Percentiles rank a stretch among this genome's conserved stretches.
Conservation (phyloP, 2,329 filamentous ascomycete genomes). For the Ramularia collo-cygni region DNA sequence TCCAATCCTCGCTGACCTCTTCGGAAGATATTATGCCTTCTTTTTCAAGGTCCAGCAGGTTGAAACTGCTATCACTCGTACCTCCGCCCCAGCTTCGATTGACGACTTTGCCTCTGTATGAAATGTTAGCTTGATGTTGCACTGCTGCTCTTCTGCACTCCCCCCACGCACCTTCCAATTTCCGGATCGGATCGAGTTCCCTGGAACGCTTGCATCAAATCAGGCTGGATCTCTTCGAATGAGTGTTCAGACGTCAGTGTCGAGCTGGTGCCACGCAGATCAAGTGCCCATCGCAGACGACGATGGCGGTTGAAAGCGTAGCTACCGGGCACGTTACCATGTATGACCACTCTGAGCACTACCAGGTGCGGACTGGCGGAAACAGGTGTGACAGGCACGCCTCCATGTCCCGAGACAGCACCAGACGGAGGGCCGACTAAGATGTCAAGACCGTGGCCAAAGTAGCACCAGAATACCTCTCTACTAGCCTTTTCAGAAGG, state of each 20-base stretch:
- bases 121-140: no score
- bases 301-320: slow-evolving; percentile 96
- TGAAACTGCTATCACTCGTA: slow-evolving; percentile 28
- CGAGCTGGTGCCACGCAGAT: slow-evolving; percentile 36
- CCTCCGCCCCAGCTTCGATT: slow-evolving; percentile 31
- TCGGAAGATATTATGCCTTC: slow-evolving; percentile 36
- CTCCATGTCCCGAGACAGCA: slow-evolving; percentile 5
- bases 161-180: slow-evolving; percentile 24
- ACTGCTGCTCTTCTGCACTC: no score
- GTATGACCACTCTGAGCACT: slow-evolving; percentile 85
- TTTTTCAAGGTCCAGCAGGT: slow-evolving; percentile 28
- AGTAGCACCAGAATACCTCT: slow-evolving; percentile 92
- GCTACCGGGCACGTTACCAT: slow-evolving; percentile 90
- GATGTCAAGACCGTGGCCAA: slow-evolving; percentile 88
- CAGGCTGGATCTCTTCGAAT: slow-evolving; percentile 60
- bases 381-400: slow-evolving; percentile 14
- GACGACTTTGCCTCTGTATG: slow-evolving; percentile 29
- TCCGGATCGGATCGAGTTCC: slow-evolving; percentile 53
- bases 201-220: slow-evolving; percentile 27
- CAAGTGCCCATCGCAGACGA: slow-evolving; percentile 72
- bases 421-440: slow-evolving; percentile 70
- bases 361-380: slow-evolving; percentile 52
- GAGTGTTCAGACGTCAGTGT: slow-evolving; percentile 67
- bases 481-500: slow-evolving; percentile 48
- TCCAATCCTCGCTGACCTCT: slow-evolving; percentile 44